Evolutionary conservation across 2,329 filamentous ascomycete species (phyloP).

Genomic region (Chaetoscypha palmicola): DNA sequence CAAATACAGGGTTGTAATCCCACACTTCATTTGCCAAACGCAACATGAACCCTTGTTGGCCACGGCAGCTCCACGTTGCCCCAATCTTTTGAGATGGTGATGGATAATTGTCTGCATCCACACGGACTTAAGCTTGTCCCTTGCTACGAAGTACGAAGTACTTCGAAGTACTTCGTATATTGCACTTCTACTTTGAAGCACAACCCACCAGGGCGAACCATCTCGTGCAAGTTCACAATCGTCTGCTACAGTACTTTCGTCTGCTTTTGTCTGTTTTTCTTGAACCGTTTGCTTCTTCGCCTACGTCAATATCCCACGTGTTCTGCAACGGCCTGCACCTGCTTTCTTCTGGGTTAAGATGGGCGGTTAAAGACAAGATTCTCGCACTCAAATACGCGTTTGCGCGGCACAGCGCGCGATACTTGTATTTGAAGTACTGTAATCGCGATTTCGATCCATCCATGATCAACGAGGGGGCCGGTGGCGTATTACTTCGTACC

Average conservation of each 20-base stretch:
- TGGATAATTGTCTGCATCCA: not conserved
- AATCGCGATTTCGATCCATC: not conserved
- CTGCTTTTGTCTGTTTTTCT: too few species aligned
- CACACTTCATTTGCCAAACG: not conserved
- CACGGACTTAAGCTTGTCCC: too few species aligned
- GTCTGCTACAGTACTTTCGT: too few species aligned
- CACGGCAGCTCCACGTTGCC: not conserved
- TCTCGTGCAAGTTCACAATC: too few species aligned
- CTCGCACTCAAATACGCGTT: not conserved
- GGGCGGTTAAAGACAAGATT: not conserved
- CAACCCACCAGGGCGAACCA: too few species aligned
- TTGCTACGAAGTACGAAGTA: too few species aligned
- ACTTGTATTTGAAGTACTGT: too few species aligned
- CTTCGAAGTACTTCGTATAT: too few species aligned
- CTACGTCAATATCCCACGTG: too few species aligned
- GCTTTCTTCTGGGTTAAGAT: not conserved
- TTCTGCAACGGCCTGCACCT: not conserved
- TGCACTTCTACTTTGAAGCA: too few species aligned
- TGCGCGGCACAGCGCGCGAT: conserved; percentile 3
- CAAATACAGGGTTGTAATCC: not conserved
- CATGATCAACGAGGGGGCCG: not conserved
- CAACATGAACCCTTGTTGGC: not conserved
- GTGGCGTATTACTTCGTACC: not conserved
- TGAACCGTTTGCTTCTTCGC: not conserved
- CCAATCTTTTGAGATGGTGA: not conserved